These are phyloP conservation scores for Podaxis rugospora DNA, from an alignment of 768 basidiomycete species.

Conservation along the genomic window DNA sequence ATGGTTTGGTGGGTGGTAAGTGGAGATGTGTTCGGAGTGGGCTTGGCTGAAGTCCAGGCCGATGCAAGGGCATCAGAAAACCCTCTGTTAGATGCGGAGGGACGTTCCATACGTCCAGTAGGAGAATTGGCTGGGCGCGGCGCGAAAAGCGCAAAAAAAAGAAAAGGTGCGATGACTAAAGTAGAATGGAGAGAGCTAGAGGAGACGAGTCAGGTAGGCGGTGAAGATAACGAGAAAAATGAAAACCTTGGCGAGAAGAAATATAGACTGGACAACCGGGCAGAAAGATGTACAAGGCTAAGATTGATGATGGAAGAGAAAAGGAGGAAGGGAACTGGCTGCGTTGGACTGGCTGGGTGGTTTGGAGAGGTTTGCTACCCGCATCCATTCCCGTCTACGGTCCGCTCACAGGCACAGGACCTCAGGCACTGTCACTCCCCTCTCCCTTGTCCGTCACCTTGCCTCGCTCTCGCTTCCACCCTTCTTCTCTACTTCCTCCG, in stretches of 20 bases:
- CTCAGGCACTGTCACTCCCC: background rate
- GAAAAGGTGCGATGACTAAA: background rate
- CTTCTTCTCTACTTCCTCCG: background rate
- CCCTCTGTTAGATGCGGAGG: background rate
- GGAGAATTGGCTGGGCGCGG: background rate
- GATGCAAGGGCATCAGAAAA: slow-evolving; percentile 10
- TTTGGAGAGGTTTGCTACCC: slow-evolving; percentile 9
- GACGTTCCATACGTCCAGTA: background rate
- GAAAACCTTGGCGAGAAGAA: background rate
- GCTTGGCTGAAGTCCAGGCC: slow-evolving; percentile 23
- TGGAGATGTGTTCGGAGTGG: slow-evolving; percentile 32
- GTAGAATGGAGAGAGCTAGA: background rate
- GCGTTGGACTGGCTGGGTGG: slow-evolving; percentile 9
- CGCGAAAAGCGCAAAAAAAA: background rate
- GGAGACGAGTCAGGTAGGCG: background rate
- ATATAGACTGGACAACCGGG: background rate
- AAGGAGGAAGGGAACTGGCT: background rate
- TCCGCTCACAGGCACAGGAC: slow-evolving; percentile 3
- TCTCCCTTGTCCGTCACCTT: background rate
- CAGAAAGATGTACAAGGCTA: background rate
- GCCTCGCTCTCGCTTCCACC: background rate
- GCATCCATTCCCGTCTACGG: slow-evolving; percentile 5
- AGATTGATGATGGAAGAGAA: slow-evolving; percentile 10
- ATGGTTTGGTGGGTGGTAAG: slow-evolving; percentile 16
- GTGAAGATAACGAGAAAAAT: background rate